Evolutionary conservation across 202 grass and related monocot species (phyloP), one percentile per base, ranked within the genome.

Genomic region (Dendrocalamus latiflorus): DNA sequence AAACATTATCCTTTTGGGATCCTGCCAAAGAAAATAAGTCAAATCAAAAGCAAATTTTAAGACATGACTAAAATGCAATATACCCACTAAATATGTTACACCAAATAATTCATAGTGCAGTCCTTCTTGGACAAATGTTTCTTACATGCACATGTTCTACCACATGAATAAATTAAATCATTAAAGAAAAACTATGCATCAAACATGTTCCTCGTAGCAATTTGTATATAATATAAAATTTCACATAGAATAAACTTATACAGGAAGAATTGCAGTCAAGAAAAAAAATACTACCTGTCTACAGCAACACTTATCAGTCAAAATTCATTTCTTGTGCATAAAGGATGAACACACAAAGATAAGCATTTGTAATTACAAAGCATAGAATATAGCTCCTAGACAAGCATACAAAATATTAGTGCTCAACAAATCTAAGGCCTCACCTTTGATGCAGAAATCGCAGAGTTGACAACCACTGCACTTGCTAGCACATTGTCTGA

Each of bases 401-500:
- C 49, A 85, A 64, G 1, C n/a, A 75, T 34, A 4, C 12, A 12
- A 22, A 13, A 10, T 36, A 65, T 38, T 18, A 81, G 18, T 81
- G 16, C 8, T 81, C 13, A 6, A 55, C 0, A 4, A 76, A 71
- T 79, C 7, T 38, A 69, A 49, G 50, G 18, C 12, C 60, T 74
- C 75, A 98, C 95, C 85, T 91, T 91, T 25, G 92, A 88, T 49
- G 81, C 60, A 48, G 65, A 47, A 86, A 95, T 28, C 34, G 95
- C 91, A n/a, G n/a, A n/a, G n/a, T n/a, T n/a, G n/a, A n/a, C n/a
- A n/a, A n/a, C n/a, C n/a, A n/a, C n/a, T n/a, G 90, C 74, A 86
- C 85, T 93, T 53, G 95, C 95, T 75, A 98, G 79, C 37, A 95
- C 87, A 68, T 88, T 98, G 81, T 98, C 92, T 28, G 95, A 93